Percentiles rank a stretch among this genome's conserved stretches.
Evolutionary conservation across 768 basidiomycete species (phyloP).

Genomic region (Megacollybia marginata): DNA sequence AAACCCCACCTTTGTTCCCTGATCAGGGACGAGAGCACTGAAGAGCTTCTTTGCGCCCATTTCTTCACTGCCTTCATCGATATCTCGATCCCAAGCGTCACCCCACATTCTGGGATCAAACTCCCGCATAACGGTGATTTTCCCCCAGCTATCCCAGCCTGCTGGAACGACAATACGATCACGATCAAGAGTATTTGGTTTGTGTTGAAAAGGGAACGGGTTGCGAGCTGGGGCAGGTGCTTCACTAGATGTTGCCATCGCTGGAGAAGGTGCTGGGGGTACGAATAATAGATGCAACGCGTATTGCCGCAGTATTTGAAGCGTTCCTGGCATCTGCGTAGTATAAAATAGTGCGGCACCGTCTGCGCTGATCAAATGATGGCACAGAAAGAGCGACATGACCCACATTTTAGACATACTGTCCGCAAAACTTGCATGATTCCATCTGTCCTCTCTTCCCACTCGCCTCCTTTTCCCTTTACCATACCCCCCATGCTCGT

Average conservation of each 20-base stretch:
- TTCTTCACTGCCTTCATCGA: conserved; percentile 29
- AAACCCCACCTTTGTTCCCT: conserved; percentile 57
- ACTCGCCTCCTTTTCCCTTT: conserved; percentile 84
- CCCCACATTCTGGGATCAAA: conserved; percentile 82
- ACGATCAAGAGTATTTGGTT: conserved; percentile 88
- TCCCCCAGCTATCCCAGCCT: conserved; percentile 99
- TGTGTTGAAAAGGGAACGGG: conserved; percentile 79
- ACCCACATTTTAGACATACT: conserved; percentile 86
- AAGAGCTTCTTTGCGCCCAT: conserved; percentile 65
- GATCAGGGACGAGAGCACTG: conserved; percentile 65
- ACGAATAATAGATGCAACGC: conserved; percentile 75
- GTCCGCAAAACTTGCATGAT: conserved; percentile 94
- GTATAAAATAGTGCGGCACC: conserved; percentile 92
- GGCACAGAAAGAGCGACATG: background rate
- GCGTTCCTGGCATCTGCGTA: conserved; percentile 69
- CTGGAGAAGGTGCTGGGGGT: conserved; percentile 69
- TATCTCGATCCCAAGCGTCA: conserved; percentile 73
- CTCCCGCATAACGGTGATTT: conserved; percentile 84
- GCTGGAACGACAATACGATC: conserved; percentile 89
- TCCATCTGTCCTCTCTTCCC: conserved; percentile 94
- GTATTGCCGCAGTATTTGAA: conserved; percentile 75
- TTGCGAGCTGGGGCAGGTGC: conserved; percentile 64
- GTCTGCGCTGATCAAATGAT: conserved; percentile 39
- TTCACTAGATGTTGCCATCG: conserved; percentile 46
- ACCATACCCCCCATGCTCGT: conserved; percentile 88